These are phyloP conservation scores for Camellia sinensis DNA, from an alignment of 148 eudicot genomes.

Conservation along the genomic window DNA sequence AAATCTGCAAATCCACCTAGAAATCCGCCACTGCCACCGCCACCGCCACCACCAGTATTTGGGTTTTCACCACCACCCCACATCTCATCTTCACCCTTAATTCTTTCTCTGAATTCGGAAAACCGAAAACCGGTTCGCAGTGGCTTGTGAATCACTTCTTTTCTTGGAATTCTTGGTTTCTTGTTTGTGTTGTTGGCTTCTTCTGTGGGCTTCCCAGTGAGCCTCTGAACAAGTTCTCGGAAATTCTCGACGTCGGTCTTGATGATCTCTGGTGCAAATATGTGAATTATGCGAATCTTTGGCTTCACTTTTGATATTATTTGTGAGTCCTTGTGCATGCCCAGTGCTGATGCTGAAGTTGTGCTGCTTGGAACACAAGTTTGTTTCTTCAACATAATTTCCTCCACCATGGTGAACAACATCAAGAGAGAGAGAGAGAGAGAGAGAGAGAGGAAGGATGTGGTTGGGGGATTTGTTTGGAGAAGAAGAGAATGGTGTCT, in stretches of 20 bases:
- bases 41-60: constrained; percentile 43
- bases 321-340: constrained; percentile 52
- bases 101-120: constrained; percentile 30
- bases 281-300: constrained; percentile 71
- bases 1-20: constrained; percentile 46
- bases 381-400: constrained; percentile 20
- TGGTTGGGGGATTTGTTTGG: constrained; percentile 16
- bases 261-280: constrained; percentile 74
- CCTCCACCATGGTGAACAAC: constrained; percentile 10
- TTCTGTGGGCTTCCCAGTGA: constrained; percentile 63
- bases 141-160: constrained; percentile 6
- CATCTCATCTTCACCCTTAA: constrained; percentile 45
- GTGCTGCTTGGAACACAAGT: constrained; percentile 18
- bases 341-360: constrained; percentile 34
- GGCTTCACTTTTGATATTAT: constrained; percentile 57
- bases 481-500: background rate
- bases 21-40: constrained; percentile 16
- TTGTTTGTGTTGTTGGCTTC: constrained; percentile 1
- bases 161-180: constrained; percentile 3
- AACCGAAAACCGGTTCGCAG: constrained; percentile 18
- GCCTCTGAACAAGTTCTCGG: constrained; percentile 63
- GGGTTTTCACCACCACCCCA: constrained; percentile 29
- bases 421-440: background rate
- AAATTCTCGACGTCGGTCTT: constrained; percentile 68
- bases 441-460: constrained; percentile 8